Evolutionary conservation across 192 early-diverging fungal species (phyloP).

Genomic region (Coemansia guatemalensis): DNA sequence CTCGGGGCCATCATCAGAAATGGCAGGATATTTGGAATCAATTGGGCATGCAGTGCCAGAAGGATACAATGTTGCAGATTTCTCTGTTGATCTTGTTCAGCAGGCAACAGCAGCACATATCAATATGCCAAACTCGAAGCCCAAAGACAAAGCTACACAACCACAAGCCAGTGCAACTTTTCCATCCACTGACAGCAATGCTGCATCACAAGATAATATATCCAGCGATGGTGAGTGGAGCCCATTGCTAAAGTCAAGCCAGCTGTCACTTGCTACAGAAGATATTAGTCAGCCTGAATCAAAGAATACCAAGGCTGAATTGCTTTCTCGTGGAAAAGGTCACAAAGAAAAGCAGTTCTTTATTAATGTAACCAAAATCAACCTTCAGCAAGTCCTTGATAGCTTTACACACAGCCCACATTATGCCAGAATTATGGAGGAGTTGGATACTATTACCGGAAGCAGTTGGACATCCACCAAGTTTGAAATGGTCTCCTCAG

Average conservation of each 20-base stretch:
- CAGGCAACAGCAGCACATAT: slow-evolving; percentile 28
- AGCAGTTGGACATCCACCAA: slow-evolving; percentile 24
- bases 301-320: neutral
- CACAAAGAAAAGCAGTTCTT: slow-evolving; percentile 13
- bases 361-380: slow-evolving; percentile 28
- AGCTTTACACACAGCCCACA: slow-evolving; percentile 26
- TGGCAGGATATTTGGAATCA: slow-evolving; percentile 63
- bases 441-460: slow-evolving; percentile 26
- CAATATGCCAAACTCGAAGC: neutral
- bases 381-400: slow-evolving; percentile 18
- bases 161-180: neutral
- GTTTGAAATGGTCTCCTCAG: slow-evolving; percentile 32
- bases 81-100: slow-evolving; percentile 48
- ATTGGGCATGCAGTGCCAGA: slow-evolving; percentile 80
- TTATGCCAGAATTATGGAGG: neutral
- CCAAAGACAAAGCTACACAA: neutral
- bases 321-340: neutral
- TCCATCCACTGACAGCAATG: neutral
- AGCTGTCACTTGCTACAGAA: slow-evolving; percentile 5
- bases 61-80: slow-evolving; percentile 92
- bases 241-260: slow-evolving; percentile 17
- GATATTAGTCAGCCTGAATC: neutral
- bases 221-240: slow-evolving; percentile 36
- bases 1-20: slow-evolving; percentile 70
- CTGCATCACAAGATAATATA: neutral